Evolutionary conservation across 192 early-diverging fungal species (phyloP).

Genomic region (Haplosporangium gracile): DNA sequence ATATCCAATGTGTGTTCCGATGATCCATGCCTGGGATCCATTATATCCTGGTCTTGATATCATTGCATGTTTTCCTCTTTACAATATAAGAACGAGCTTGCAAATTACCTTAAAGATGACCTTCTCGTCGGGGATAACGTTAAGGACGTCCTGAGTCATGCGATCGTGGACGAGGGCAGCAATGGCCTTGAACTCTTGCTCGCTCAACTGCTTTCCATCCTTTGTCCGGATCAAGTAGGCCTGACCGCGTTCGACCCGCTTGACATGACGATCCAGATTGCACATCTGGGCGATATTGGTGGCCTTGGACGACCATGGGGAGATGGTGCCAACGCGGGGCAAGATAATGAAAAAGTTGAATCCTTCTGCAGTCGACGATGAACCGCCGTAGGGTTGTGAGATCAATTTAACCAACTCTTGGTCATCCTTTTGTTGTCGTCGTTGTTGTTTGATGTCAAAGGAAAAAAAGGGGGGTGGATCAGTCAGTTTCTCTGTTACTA

Average conservation of each 20-base stretch:
- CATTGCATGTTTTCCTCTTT: not conserved
- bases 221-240: constrained; percentile 76
- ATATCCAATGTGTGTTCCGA: not conserved
- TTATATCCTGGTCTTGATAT: not conserved
- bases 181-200: constrained; percentile 64
- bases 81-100: not conserved
- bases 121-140: constrained; percentile 71
- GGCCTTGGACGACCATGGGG: constrained; percentile 99
- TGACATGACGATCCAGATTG: constrained; percentile 79
- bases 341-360: constrained; percentile 78
- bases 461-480: not conserved
- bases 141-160: constrained; percentile 92
- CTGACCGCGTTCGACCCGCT: constrained; percentile 91
- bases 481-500: too few species aligned
- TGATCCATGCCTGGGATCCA: not conserved
- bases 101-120: constrained; percentile 75
- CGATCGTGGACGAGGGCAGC: constrained; percentile 83
- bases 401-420: constrained; percentile 31
- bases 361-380: constrained; percentile 14
- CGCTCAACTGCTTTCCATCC: constrained; percentile 40
- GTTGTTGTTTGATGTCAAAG: not conserved
- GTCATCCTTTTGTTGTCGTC: constrained; percentile 53
- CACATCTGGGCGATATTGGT: constrained; percentile 97
- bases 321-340: constrained; percentile 96
- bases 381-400: constrained; percentile 8